phyloP scores from a whole-genome alignment of 2,329 filamentous ascomycete species.

The Penicillium sclerotigenum region DNA sequence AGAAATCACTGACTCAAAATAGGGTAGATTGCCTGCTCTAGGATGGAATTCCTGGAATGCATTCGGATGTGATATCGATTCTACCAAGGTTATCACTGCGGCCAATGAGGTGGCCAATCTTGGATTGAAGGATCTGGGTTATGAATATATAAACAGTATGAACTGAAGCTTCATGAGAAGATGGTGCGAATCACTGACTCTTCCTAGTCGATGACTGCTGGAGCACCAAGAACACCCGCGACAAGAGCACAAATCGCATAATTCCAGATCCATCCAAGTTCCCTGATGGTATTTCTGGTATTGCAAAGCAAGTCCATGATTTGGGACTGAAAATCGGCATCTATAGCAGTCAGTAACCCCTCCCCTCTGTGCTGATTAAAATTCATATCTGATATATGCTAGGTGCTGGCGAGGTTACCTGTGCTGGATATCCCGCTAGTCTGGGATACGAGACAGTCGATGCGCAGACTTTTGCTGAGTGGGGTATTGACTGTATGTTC shows the following conservation, averaged over 20 bases:
- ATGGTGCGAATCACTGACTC: background rate
- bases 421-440: constrained; percentile 57
- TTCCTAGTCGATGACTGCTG: constrained; percentile 59
- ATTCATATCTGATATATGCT: background rate
- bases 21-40: constrained; percentile 35
- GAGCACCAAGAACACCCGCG: constrained; percentile 45
- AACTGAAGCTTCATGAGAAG: constrained; percentile 46
- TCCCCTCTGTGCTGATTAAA: rapidly evolving
- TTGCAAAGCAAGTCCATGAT: constrained; percentile 54
- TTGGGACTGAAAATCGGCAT: constrained; percentile 62
- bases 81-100: constrained; percentile 47
- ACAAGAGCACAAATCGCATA: constrained; percentile 45
- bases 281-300: constrained; percentile 55
- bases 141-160: constrained; percentile 49
- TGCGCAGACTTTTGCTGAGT: constrained; percentile 56
- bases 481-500: constrained; percentile 54
- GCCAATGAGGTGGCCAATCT: constrained; percentile 46
- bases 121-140: constrained; percentile 50
- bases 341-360: constrained; percentile 48
- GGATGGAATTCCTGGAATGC: constrained; percentile 50
- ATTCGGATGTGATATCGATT: constrained; percentile 49
- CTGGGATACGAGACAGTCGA: constrained; percentile 58
- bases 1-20: background rate
- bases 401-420: constrained; percentile 45
- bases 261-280: constrained; percentile 52